Percentiles rank a stretch among this genome's conserved stretches.
Evolutionary conservation across 345 rosid genomes (phyloP).

Genomic region (Arabidopsis arenosa): DNA sequence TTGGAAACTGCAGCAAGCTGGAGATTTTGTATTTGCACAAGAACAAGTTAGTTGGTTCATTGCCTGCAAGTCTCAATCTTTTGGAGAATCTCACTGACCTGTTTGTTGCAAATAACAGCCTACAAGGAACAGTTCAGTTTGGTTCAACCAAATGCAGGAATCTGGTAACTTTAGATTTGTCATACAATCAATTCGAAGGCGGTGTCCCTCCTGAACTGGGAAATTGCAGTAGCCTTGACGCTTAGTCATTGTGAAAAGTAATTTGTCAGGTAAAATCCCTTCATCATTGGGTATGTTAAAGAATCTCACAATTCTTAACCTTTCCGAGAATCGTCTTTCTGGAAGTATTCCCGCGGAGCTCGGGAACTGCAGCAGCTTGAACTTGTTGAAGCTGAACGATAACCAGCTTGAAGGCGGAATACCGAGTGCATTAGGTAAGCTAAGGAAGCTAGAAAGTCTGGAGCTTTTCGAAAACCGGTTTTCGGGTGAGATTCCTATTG

Average conservation of each 20-base stretch:
- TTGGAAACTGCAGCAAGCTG: constrained; percentile 63
- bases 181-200: constrained; percentile 61
- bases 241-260: constrained; percentile 51
- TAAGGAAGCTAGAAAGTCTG: constrained; percentile 58
- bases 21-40: constrained; percentile 52
- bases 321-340: constrained; percentile 63
- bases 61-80: constrained; percentile 60
- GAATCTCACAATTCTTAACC: constrained; percentile 60
- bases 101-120: constrained; percentile 49
- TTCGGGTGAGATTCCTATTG: constrained; percentile 67
- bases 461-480: constrained; percentile 60
- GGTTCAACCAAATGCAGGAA: constrained; percentile 59
- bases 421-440: constrained; percentile 60
- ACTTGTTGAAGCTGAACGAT: constrained; percentile 42
- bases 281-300: constrained; percentile 62
- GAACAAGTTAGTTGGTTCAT: constrained; percentile 61
- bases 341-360: constrained; percentile 69
- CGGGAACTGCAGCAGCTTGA: constrained; percentile 66
- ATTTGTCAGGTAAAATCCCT: constrained; percentile 64
- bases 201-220: constrained; percentile 60
- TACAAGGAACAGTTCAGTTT: constrained; percentile 58
- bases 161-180: constrained; percentile 55
- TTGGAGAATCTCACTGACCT: constrained; percentile 60
- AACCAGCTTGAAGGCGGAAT: constrained; percentile 69
- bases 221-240: constrained; percentile 61